Conservation (phyloP, 2,329 filamentous ascomycete genomes). For the Nannizziopsis barbatae region DNA sequence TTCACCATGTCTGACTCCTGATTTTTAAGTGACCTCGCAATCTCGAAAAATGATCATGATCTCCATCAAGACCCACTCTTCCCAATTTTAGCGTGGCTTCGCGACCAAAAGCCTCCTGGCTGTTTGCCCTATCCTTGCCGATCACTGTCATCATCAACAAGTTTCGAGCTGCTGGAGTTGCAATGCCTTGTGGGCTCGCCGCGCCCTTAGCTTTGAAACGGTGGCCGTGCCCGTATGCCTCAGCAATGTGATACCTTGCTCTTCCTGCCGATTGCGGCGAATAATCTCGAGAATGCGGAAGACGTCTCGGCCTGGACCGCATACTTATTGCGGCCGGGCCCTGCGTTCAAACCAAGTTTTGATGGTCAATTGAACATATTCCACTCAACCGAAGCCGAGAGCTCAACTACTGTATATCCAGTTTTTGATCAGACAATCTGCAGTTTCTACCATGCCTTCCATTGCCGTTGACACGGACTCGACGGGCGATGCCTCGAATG, state of each 20-base stretch:
- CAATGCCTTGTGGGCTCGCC: neutral
- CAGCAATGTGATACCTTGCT: neutral
- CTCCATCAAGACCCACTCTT: neutral
- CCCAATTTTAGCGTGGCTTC: neutral
- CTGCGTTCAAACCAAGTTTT: neutral
- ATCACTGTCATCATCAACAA: neutral
- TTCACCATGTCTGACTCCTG: neutral
- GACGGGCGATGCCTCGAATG: neutral
- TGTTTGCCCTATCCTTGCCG: neutral
- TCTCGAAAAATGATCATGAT: neutral
- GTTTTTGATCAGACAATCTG: neutral
- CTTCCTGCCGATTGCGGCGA: neutral
- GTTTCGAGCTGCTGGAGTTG: neutral
- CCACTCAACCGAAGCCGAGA: neutral
- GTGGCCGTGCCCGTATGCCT: neutral
- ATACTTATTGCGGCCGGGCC: neutral
- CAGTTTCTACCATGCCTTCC: neutral
- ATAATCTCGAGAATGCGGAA: neutral
- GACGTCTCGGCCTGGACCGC: neutral
- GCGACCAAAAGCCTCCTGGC: neutral
- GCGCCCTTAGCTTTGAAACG: conserved; percentile 5
- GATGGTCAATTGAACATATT: neutral
- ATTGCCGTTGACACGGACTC: neutral
- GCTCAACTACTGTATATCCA: neutral
- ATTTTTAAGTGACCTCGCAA: neutral